Evolutionary conservation across 2,329 filamentous ascomycete genomes (phyloP), one percentile per base, ranked within the genome.

Genomic region (Rugonectria rugulosa): DNA sequence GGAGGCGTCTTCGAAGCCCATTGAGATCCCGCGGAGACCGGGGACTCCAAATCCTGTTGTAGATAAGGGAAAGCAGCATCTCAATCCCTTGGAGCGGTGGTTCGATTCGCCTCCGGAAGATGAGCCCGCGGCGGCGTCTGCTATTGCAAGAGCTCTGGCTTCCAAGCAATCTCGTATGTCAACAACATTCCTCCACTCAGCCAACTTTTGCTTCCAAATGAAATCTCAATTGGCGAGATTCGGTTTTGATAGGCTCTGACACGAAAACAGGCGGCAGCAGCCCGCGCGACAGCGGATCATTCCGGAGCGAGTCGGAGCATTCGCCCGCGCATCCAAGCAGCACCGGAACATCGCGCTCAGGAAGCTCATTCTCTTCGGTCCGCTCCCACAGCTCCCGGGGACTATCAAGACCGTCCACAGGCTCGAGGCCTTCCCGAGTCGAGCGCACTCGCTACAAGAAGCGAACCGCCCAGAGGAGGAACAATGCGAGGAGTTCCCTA

Each of bases 1-100:
- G 37, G 32, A 26, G 11, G 12, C 37, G 11, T 40, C 37, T 14
- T 27, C 47, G 24, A 27, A 23, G 8, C 47, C 47, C 11, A 19
- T 50, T 7, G 47, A 43, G 17, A 50, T 50, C 7, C 47, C 47
- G 6, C 15, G 15, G 48, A 60, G 31, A 45, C 65, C 17, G 43
- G 61, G n/a, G 10, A 75, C 78, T 34, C 78, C 79, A 4, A 77
- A 32, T 32, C 29, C 29, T 11, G n/a, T 49, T n/a, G 21, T 50
- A 12, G 17, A 29, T 0, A 29, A 23, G 37, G 46, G 52, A 5
- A 27, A 56, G 7, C 47, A 42, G 3, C 53, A 57, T 7, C 58
- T 68, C 43, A 61, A 68, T 24, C 68, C 69, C 3, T 44, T 72
- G 31, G 62, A 72, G 31, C 53, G 70, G 51, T 73, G 71, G 71